phyloP scores from a whole-genome alignment of 2,329 filamentous ascomycete species.

The Akanthomyces dipterigenus region DNA sequence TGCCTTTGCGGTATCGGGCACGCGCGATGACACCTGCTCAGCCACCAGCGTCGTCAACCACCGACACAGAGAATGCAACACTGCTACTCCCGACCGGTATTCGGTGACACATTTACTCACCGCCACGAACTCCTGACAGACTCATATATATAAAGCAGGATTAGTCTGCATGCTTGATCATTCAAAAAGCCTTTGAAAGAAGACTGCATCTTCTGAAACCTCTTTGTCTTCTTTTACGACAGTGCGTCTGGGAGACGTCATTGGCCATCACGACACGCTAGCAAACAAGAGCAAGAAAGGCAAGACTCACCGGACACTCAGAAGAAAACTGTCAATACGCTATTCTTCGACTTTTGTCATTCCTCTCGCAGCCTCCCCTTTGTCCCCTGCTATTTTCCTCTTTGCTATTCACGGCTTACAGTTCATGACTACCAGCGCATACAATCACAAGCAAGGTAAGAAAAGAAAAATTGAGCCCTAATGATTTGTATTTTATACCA shows the following conservation, averaged over 20 bases:
- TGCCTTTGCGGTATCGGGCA: not conserved
- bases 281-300: not conserved
- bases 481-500: constrained; percentile 13
- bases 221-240: not conserved
- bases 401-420: not conserved
- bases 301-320: not conserved
- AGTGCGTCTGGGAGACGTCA: not conserved
- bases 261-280: too few species aligned
- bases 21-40: not conserved
- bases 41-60: constrained; percentile 7
- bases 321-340: too few species aligned
- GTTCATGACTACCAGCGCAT: not conserved
- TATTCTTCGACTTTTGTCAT: not conserved
- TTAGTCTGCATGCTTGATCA: not conserved
- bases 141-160: not conserved
- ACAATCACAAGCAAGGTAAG: not conserved
- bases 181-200: not conserved
- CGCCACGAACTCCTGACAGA: not conserved
- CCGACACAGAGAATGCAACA: not conserved
- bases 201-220: too few species aligned
- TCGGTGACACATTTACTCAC: not conserved
- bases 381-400: too few species aligned
- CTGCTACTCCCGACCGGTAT: not conserved
- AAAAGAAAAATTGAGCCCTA: constrained; percentile 7
- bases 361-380: too few species aligned